Evolutionary conservation across 106 monocot genomes (phyloP).

Genomic region (Apostasia shenzhenica): DNA sequence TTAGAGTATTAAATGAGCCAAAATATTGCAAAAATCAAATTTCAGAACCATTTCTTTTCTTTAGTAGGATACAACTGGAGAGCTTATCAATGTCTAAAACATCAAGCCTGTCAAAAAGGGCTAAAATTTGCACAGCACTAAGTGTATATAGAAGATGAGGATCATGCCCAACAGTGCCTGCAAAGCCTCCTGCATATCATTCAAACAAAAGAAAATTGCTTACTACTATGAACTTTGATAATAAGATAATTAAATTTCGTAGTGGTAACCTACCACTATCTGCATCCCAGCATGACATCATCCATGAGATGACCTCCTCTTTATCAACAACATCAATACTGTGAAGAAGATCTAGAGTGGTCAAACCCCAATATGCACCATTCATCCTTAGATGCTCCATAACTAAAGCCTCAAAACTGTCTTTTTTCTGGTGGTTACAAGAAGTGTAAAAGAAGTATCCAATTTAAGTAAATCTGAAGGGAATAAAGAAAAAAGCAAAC

Average conservation of each 20-base stretch:
- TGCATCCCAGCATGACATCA: conserved; percentile 65
- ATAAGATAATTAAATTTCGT: background rate
- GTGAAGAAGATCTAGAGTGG: conserved; percentile 82
- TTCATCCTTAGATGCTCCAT: conserved; percentile 87
- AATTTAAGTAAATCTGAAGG: background rate
- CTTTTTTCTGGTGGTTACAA: conserved; percentile 44
- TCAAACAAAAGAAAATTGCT: background rate
- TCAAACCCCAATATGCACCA: conserved; percentile 96
- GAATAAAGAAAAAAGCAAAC: conserved; percentile 17
- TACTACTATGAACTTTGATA: too few species aligned
- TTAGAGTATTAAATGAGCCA: too few species aligned
- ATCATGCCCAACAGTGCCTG: conserved; percentile 88
- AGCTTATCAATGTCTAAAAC: conserved; percentile 69
- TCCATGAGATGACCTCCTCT: conserved; percentile 69
- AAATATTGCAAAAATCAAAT: too few species aligned
- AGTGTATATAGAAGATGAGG: conserved; percentile 77
- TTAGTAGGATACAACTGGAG: conserved; percentile 70
- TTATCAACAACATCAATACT: conserved; percentile 49
- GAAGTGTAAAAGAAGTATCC: background rate
- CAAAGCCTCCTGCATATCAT: conserved; percentile 61
- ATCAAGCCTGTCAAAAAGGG: conserved; percentile 64
- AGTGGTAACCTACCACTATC: conserved; percentile 33
- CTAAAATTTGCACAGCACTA: conserved; percentile 87
- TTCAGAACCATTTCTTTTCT: background rate
- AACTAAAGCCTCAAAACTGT: conserved; percentile 65